A percentile compares a stretch with the other conserved stretches of the same genome.
These are phyloP conservation scores for Carex scoparia DNA, from an alignment of 176 grass and related monocot genomes.

Conservation along the genomic window DNA sequence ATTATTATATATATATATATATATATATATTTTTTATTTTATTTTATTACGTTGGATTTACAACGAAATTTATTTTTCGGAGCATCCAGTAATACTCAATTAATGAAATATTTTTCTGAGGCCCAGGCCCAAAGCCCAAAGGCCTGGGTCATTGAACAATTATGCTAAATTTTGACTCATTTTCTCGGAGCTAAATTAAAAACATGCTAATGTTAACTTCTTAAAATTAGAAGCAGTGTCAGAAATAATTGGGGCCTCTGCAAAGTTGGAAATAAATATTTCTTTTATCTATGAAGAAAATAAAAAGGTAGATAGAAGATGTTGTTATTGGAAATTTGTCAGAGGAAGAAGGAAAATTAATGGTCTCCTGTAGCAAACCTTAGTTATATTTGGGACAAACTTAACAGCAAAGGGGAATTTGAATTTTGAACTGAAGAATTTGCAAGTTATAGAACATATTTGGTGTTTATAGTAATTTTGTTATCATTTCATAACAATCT, in stretches of 20 bases:
- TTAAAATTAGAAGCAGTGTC: not conserved
- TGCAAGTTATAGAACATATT: not conserved
- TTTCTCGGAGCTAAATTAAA: not conserved
- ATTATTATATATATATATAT: too few species aligned
- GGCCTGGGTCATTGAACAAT: not conserved
- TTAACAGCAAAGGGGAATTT: not conserved
- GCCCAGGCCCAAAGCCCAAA: not conserved
- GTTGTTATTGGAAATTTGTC: not conserved
- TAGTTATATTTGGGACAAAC: not conserved
- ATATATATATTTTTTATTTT: too few species aligned
- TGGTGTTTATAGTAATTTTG: not conserved
- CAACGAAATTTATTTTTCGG: not conserved
- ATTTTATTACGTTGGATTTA: not conserved
- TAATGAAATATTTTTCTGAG: not conserved
- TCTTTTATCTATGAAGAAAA: not conserved
- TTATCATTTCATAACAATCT: not conserved
- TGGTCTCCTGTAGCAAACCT: not conserved
- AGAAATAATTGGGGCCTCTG: not conserved
- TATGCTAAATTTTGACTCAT: not conserved
- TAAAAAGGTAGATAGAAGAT: not conserved
- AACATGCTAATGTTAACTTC: not conserved
- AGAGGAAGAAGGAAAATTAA: not conserved
- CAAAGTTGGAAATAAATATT: not conserved
- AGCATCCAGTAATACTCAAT: not conserved
- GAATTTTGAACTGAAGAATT: not conserved